These are phyloP conservation scores for Populus ilicifolia DNA, from an alignment of 345 rosid genomes.

Conservation along the genomic window DNA sequence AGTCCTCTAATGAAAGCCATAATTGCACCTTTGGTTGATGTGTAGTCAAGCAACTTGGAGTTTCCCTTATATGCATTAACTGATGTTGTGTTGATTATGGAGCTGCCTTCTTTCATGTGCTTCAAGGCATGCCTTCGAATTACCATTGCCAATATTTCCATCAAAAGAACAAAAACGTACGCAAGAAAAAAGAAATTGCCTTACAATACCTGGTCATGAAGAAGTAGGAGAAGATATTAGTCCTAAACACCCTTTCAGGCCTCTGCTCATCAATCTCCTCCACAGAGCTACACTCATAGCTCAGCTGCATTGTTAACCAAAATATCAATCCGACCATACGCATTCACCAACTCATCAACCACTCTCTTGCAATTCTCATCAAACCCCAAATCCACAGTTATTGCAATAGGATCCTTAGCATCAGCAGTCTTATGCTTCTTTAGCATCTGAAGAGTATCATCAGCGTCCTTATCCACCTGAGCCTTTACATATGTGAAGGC, in stretches of 20 bases:
- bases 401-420: conserved; percentile 56
- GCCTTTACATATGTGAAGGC: conserved; percentile 69
- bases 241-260: conserved; percentile 66
- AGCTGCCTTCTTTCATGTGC: conserved; percentile 77
- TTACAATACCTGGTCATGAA: conserved; percentile 41
- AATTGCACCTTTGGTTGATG: conserved; percentile 75
- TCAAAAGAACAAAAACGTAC: neutral
- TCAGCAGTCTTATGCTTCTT: conserved; percentile 39
- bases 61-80: conserved; percentile 61
- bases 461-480: conserved; percentile 67
- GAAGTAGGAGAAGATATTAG: conserved; percentile 64
- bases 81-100: conserved; percentile 72
- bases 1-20: conserved; percentile 72
- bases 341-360: conserved; percentile 55
- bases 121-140: conserved; percentile 52
- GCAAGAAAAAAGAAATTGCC: neutral
- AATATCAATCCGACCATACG: conserved; percentile 58
- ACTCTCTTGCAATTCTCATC: conserved; percentile 65
- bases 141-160: neutral
- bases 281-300: conserved; percentile 38
- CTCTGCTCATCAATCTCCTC: conserved; percentile 71
- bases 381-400: conserved; percentile 56
- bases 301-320: conserved; percentile 67
- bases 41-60: conserved; percentile 52
- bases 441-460: conserved; percentile 47